A percentile compares a stretch with the other conserved stretches of the same genome.
Evolutionary conservation across 306 rosid species (phyloP).

Genomic region (Quercus rubra): DNA sequence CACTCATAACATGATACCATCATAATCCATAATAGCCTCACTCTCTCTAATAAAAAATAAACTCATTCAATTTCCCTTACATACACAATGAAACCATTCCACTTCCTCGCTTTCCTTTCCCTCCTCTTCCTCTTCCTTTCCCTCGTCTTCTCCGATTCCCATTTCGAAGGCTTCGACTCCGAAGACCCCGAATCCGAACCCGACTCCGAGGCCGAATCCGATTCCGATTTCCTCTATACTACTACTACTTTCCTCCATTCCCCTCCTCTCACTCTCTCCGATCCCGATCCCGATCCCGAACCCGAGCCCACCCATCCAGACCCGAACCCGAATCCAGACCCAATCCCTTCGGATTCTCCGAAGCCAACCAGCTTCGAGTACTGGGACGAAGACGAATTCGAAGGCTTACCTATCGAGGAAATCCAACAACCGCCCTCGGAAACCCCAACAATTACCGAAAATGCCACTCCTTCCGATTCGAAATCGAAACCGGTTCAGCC

Average conservation of each 20-base stretch:
- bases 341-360: constrained; percentile 41
- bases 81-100: neutral
- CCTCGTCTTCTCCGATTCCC: constrained; percentile 47
- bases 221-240: constrained; percentile 37
- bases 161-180: constrained; percentile 87
- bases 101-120: constrained; percentile 6
- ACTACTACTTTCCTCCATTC: constrained; percentile 45
- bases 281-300: constrained; percentile 25
- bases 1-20: too few species aligned
- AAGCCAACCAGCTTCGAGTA: constrained; percentile 56
- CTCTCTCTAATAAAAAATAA: too few species aligned
- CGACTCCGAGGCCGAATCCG: constrained; percentile 45
- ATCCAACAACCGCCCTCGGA: constrained; percentile 17
- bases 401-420: constrained; percentile 55
- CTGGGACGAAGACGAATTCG: constrained; percentile 98
- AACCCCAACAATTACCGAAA: constrained; percentile 19
- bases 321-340: constrained; percentile 7
- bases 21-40: too few species aligned
- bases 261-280: constrained; percentile 49
- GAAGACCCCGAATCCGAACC: constrained; percentile 57
- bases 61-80: too few species aligned
- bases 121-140: constrained; percentile 28
- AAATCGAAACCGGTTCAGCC: constrained; percentile 26
- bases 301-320: constrained; percentile 19
- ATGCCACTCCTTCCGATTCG: constrained; percentile 22